Conservation (phyloP, 495 filamentous ascomycete genomes). For the Aspergillus sclerotioniger region DNA sequence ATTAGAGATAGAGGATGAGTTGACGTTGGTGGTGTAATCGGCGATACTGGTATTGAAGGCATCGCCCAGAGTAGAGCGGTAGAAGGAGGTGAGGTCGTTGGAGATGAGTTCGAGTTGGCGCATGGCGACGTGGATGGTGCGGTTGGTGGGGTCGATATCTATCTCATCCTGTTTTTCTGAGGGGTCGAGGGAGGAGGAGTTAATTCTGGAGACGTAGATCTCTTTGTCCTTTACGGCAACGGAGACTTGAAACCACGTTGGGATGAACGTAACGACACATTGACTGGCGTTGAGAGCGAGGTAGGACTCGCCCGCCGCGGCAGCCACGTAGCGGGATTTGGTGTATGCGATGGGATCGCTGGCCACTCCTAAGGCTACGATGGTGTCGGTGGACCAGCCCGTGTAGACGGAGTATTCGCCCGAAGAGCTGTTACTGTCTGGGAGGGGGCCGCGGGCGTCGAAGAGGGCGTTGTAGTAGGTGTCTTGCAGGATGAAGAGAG, state of each 20-base stretch:
- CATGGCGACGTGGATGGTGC: neutral
- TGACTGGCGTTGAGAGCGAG: neutral
- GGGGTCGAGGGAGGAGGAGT: no score
- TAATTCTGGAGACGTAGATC: neutral
- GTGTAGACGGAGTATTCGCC: neutral
- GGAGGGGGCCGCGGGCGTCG: neutral
- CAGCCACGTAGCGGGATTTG: neutral
- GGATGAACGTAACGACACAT: neutral
- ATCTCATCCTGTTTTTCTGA: neutral
- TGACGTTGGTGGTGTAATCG: neutral
- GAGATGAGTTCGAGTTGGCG: neutral
- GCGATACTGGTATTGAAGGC: slow-evolving; percentile 2
- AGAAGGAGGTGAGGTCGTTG: neutral
- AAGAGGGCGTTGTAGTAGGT: neutral
- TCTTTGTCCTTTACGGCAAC: neutral
- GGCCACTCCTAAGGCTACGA: neutral
- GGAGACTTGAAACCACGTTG: neutral
- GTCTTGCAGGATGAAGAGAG: neutral
- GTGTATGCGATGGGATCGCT: neutral
- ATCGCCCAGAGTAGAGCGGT: neutral
- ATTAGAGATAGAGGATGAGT: neutral
- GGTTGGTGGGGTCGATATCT: neutral
- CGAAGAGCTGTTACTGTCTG: neutral
- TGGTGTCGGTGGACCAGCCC: neutral
- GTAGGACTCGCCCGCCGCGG: neutral